Evolutionary conservation across 257 asterid genomes (phyloP).

Genomic region (Avicennia marina): DNA sequence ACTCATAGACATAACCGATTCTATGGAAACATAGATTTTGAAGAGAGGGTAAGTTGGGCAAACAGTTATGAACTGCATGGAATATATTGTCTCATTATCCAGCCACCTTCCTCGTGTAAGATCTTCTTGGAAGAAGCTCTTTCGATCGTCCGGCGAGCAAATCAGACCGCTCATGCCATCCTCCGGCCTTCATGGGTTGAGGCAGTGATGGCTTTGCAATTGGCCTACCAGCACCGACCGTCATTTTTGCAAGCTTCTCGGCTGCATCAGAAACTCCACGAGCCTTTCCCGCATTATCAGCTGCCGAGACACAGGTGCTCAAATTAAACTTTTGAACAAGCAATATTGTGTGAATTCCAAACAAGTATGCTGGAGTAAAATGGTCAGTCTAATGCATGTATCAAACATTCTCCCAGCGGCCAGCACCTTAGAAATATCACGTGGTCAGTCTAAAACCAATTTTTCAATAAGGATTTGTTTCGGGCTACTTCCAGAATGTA

Average conservation of each 20-base stretch:
- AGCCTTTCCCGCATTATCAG: conserved; percentile 28
- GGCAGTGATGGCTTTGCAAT: conserved; percentile 39
- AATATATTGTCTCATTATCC: conserved; percentile 31
- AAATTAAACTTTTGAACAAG: neutral
- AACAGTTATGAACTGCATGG: too few relatives aligned
- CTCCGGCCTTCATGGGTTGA: conserved; percentile 81
- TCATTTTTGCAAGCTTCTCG: conserved; percentile 52
- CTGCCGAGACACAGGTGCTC: conserved; percentile 13
- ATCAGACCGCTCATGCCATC: conserved; percentile 61
- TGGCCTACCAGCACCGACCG: conserved; percentile 32
- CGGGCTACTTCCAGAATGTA: neutral
- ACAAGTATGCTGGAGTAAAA: too few relatives aligned
- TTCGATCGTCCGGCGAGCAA: conserved; percentile 44
- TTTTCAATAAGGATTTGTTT: too few relatives aligned
- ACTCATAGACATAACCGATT: too few relatives aligned
- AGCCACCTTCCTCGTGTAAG: conserved; percentile 54
- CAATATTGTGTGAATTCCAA: too few relatives aligned
- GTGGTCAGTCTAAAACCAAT: neutral
- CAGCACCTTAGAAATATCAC: neutral
- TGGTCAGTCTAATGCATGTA: neutral
- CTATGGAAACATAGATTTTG: too few relatives aligned
- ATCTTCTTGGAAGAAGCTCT: conserved; percentile 52
- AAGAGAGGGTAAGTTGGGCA: too few relatives aligned
- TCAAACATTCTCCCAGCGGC: neutral
- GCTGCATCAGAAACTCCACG: conserved; percentile 43